Conservation (phyloP, 129 eudicot genomes). For the Helianthus annuus region DNA sequence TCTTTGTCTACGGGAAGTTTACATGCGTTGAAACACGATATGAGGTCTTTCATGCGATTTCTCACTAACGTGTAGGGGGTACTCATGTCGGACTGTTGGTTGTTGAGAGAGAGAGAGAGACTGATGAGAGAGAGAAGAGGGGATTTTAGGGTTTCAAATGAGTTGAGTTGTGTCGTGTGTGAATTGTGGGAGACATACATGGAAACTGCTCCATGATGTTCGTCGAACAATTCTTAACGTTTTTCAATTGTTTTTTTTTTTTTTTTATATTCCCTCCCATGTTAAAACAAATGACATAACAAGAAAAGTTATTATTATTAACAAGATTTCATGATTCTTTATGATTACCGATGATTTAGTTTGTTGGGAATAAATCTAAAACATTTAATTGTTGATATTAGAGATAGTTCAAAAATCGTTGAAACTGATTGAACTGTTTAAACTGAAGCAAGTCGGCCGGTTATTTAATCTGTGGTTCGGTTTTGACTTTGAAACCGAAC, state of each 20-base stretch:
- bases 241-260: not conserved
- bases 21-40: conserved; percentile 57
- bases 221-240: conserved; percentile 14
- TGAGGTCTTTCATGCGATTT: conserved; percentile 49
- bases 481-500: too few relatives aligned
- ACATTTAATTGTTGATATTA: too few relatives aligned
- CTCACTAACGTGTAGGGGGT: conserved; percentile 42
- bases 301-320: too few relatives aligned
- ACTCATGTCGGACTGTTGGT: conserved; percentile 35
- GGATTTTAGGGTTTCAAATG: conserved; percentile 32
- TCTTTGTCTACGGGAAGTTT: conserved; percentile 43
- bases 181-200: conserved; percentile 32
- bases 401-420: too few relatives aligned
- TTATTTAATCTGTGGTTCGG: too few relatives aligned
- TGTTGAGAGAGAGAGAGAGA: conserved; percentile 2
- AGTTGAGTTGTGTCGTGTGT: conserved; percentile 18
- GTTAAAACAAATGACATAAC: not conserved
- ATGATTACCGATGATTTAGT: too few relatives aligned
- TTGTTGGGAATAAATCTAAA: too few relatives aligned
- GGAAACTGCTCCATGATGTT: conserved; percentile 37
- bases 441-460: too few relatives aligned
- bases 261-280: not conserved
- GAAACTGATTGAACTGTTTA: too few relatives aligned
- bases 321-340: too few relatives aligned
- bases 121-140: conserved; percentile 1